Evolutionary conservation across 371 early-diverging fungal genomes (phyloP).

Genomic region (Capillidium heterosporum): DNA sequence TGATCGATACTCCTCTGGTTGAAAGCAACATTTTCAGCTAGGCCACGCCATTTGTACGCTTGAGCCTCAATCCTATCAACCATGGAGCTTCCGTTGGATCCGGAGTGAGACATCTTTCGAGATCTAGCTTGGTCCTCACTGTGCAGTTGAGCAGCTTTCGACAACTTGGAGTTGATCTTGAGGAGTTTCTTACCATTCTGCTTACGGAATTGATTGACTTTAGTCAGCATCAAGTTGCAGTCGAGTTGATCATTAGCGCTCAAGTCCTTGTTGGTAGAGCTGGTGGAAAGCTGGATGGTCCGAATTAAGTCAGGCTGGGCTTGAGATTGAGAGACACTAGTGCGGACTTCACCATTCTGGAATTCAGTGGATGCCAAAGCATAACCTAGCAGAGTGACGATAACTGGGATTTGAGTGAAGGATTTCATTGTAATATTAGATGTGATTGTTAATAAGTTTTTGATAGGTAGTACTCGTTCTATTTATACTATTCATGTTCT

Average conservation of each 20-base stretch:
- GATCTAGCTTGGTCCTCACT: conserved; percentile 10
- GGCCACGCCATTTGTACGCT: conserved; percentile 8
- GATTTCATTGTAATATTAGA: no score
- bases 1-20: conserved; percentile 8
- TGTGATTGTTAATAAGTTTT: no score
- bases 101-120: conserved; percentile 16
- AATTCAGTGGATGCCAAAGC: no score
- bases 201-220: background rate
- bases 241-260: conserved; percentile 2
- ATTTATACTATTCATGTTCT: no score
- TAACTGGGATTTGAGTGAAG: no score
- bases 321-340: no score
- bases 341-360: no score
- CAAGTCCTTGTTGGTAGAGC: no score
- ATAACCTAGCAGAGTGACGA: no score
- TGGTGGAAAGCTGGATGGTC: no score
- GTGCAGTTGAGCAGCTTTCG: conserved; percentile 13
- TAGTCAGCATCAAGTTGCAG: background rate
- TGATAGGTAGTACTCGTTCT: no score
- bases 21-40: conserved; percentile 23
- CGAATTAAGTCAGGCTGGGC: no score
- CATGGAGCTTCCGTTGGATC: conserved; percentile 7
- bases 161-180: conserved; percentile 1
- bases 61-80: conserved; percentile 7
- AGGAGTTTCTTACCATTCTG: background rate